A percentile compares a stretch with the other conserved stretches of the same genome.
Conservation (phyloP, 768 basidiomycete species). For the Hericium rajendrae region DNA sequence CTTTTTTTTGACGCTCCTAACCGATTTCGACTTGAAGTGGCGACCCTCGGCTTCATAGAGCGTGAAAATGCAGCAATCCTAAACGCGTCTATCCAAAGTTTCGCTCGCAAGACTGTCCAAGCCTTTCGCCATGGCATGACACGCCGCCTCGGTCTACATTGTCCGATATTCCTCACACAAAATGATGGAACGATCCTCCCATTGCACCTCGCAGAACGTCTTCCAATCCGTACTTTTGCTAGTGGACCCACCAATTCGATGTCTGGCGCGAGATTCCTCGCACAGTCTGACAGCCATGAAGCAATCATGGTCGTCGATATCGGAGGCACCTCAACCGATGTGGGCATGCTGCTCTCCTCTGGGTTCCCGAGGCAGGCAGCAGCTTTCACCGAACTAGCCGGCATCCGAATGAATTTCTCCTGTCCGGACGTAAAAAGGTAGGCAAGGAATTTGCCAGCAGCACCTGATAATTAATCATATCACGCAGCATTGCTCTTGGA, state of each 20-base stretch:
- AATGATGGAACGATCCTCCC: slow-evolving; percentile 49
- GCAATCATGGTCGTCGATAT: slow-evolving; percentile 49
- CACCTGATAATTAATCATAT: background rate
- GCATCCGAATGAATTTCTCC: slow-evolving; percentile 51
- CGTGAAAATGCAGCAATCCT: slow-evolving; percentile 62
- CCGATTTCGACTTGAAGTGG: slow-evolving; percentile 28
- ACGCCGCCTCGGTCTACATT: slow-evolving; percentile 21
- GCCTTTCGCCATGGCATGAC: slow-evolving; percentile 43
- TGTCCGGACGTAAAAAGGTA: slow-evolving; percentile 42
- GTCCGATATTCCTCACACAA: slow-evolving; percentile 45
- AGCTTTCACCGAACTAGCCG: slow-evolving; percentile 51
- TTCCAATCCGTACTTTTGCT: slow-evolving; percentile 53
- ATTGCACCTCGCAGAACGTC: slow-evolving; percentile 37
- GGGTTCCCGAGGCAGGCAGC: slow-evolving; percentile 58
- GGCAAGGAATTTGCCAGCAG: background rate
- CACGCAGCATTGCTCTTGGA: background rate
- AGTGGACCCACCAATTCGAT: slow-evolving; percentile 13
- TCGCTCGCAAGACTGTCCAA: slow-evolving; percentile 44
- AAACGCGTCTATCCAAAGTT: slow-evolving; percentile 53
- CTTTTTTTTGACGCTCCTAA: background rate
- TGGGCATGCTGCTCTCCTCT: slow-evolving; percentile 49
- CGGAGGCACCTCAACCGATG: slow-evolving; percentile 59
- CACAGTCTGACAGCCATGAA: slow-evolving; percentile 9
- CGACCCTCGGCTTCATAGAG: slow-evolving; percentile 48
- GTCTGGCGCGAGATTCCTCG: slow-evolving; percentile 24